These are phyloP conservation scores for Akanthomyces muscarius DNA, from an alignment of 2,329 filamentous ascomycete species.

Conservation along the genomic window DNA sequence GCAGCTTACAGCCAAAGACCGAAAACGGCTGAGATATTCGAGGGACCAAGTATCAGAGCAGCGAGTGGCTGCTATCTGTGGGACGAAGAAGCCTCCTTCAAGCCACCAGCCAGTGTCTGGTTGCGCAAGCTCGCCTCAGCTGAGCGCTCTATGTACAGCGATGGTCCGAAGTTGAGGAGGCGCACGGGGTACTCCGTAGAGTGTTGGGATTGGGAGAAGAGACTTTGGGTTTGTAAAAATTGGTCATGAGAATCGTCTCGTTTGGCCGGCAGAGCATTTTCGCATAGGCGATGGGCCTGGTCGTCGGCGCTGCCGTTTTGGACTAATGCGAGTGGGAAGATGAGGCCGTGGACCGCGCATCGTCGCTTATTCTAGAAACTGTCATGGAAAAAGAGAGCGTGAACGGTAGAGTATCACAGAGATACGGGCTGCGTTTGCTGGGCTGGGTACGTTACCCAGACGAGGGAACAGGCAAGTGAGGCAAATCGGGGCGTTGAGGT, in stretches of 20 bases:
- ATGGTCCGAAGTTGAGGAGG: constrained; percentile 4
- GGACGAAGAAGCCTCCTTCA: constrained; percentile 7
- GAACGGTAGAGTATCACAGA: constrained; percentile 1
- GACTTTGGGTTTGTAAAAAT: background rate
- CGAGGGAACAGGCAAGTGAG: background rate
- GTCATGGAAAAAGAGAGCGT: background rate
- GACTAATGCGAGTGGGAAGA: background rate
- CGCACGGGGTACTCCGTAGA: background rate
- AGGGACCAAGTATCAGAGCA: background rate
- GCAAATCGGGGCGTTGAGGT: constrained; percentile 3
- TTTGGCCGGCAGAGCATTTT: background rate
- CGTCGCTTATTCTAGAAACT: constrained; percentile 7
- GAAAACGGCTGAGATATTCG: constrained; percentile 7
- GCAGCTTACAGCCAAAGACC: background rate
- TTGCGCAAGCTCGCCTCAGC: constrained; percentile 13
- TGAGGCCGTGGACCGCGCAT: constrained; percentile 7
- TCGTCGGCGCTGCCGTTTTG: constrained; percentile 3
- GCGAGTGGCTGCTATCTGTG: constrained; percentile 8
- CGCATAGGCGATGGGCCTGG: background rate
- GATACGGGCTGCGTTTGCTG: background rate
- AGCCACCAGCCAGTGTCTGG: constrained; percentile 1
- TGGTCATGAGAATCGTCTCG: background rate
- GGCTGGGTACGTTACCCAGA: constrained; percentile 13
- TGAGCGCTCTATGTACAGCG: constrained; percentile 6
- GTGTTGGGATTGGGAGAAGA: background rate